These are phyloP conservation scores for Earliella scabrosa DNA, from an alignment of 1,284 basidiomycete species.

Conservation along the genomic window DNA sequence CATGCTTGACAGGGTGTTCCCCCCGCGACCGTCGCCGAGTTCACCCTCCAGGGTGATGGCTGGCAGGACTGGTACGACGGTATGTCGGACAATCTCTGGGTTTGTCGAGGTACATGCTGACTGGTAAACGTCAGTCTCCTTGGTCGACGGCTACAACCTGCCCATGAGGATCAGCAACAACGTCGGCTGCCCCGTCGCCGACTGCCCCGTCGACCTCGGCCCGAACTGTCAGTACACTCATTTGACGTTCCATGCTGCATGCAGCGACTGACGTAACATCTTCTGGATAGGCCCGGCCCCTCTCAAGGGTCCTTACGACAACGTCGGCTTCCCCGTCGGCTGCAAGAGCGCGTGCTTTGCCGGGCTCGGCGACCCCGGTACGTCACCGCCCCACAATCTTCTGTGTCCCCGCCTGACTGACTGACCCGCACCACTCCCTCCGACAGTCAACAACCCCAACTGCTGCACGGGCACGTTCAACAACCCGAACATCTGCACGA, in stretches of 20 bases:
- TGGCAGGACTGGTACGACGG: constrained; percentile 46
- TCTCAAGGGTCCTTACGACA: constrained; percentile 42
- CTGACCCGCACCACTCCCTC: too few species aligned
- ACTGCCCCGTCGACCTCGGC: constrained; percentile 48
- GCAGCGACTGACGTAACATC: background rate
- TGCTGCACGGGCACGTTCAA: constrained; percentile 48
- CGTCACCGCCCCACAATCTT: constrained; percentile 1
- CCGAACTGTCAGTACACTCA: constrained; percentile 32
- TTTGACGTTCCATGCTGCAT: background rate
- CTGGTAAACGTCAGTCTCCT: constrained; percentile 31
- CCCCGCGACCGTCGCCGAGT: constrained; percentile 49
- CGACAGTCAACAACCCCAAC: constrained; percentile 41
- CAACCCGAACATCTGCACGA: constrained; percentile 46
- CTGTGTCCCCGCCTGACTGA: too few species aligned
- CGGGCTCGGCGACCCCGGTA: constrained; percentile 40
- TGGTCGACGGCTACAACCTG: constrained; percentile 48
- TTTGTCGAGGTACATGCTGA: background rate
- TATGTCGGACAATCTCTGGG: constrained; percentile 16
- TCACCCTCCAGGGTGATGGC: constrained; percentile 39
- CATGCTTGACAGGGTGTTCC: constrained; percentile 40
- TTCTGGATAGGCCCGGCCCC: constrained; percentile 36
- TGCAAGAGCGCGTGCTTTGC: constrained; percentile 49
- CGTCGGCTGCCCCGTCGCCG: constrained; percentile 43
- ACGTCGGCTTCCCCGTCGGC: constrained; percentile 43
- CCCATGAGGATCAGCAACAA: constrained; percentile 46